A percentile compares a stretch with the other conserved stretches of the same genome.
phyloP scores from a whole-genome alignment of 202 grass and related monocot genomes.

The Zizania palustris region DNA sequence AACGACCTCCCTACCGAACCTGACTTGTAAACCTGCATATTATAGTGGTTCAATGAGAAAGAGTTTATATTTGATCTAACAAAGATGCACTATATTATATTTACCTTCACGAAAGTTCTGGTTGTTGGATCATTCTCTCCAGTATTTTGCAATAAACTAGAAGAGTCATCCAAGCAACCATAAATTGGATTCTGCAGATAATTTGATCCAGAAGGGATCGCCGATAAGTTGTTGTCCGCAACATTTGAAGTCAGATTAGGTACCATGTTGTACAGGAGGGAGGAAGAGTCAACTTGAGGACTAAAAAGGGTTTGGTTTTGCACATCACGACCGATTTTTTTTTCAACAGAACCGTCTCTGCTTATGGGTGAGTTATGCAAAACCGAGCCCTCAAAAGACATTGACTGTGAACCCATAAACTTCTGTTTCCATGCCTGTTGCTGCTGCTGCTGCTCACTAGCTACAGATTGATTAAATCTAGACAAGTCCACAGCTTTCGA shows the following conservation, averaged over 20 bases:
- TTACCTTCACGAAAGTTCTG: slow-evolving; percentile 92
- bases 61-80: neutral
- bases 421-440: slow-evolving; percentile 82
- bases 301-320: slow-evolving; percentile 74
- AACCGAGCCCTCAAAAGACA: slow-evolving; percentile 69
- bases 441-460: slow-evolving; percentile 58
- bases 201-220: slow-evolving; percentile 56
- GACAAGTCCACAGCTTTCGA: slow-evolving; percentile 62
- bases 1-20: slow-evolving; percentile 97
- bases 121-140: slow-evolving; percentile 72
- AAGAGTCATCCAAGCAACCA: slow-evolving; percentile 82
- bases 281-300: slow-evolving; percentile 72
- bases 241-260: slow-evolving; percentile 66
- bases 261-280: slow-evolving; percentile 78
- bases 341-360: slow-evolving; percentile 73
- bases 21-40: slow-evolving; percentile 90
- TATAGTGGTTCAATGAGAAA: slow-evolving; percentile 17
- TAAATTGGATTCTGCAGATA: slow-evolving; percentile 80
- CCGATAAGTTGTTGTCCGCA: slow-evolving; percentile 57
- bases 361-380: slow-evolving; percentile 64
- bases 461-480: slow-evolving; percentile 55
- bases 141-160: slow-evolving; percentile 71
- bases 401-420: slow-evolving; percentile 66
- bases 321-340: slow-evolving; percentile 61
- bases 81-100: neutral